A percentile compares a stretch with the other conserved stretches of the same genome.
Conservation (phyloP, 371 early-diverging fungal species). For the Mortierella sp. region DNA sequence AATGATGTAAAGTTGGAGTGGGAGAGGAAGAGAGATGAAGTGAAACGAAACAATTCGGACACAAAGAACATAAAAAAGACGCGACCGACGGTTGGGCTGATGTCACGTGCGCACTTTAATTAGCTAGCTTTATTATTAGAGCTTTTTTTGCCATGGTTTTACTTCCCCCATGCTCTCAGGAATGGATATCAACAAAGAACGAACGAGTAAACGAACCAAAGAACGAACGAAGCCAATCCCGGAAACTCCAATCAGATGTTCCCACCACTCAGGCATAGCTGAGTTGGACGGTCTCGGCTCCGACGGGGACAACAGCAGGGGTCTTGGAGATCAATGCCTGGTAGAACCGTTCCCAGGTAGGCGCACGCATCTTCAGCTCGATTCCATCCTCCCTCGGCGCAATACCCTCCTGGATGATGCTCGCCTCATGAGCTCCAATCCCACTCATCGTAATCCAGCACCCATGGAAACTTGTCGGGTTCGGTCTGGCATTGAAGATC, state of each 20-base stretch:
- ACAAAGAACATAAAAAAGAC: neutral
- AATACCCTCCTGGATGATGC: slow-evolving; percentile 26
- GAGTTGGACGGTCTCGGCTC: slow-evolving; percentile 38
- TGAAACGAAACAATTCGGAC: neutral
- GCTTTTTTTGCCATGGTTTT: too few species aligned
- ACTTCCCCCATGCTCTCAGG: neutral
- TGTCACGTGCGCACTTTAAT: neutral
- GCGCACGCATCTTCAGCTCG: slow-evolving; percentile 43
- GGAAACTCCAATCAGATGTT: neutral
- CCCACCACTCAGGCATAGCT: slow-evolving; percentile 26
- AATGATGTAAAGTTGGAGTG: neutral
- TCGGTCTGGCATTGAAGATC: slow-evolving; percentile 52
- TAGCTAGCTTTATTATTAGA: neutral
- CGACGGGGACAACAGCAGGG: slow-evolving; percentile 45
- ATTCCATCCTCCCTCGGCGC: slow-evolving; percentile 44
- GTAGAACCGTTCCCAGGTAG: slow-evolving; percentile 50
- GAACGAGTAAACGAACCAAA: too few species aligned
- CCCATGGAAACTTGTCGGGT: slow-evolving; percentile 49
- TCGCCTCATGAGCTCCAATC: slow-evolving; percentile 24
- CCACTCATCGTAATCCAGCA: slow-evolving; percentile 51
- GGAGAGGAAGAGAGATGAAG: neutral
- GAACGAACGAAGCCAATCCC: too few species aligned
- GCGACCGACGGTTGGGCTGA: neutral
- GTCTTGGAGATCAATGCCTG: slow-evolving; percentile 50
- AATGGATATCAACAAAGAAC: neutral